Conservation (phyloP, 1,284 basidiomycete species). For the Cutaneotrichosporon sp. region DNA sequence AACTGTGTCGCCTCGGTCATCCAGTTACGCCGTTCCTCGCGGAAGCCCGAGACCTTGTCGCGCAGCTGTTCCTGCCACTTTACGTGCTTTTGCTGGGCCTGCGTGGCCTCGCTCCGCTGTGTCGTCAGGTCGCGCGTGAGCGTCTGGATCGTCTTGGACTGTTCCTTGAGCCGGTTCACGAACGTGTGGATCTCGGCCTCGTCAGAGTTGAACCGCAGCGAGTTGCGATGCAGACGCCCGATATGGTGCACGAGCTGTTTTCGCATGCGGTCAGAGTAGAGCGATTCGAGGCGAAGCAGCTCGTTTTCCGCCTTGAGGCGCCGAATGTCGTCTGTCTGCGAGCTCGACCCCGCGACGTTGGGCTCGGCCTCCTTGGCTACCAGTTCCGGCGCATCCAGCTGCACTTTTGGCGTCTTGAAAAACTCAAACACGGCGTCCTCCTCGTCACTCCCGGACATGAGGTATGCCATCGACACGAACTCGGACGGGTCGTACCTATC, state of each 20-base stretch:
- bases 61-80: slow-evolving; percentile 43
- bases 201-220: slow-evolving; percentile 40
- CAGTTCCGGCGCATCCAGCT: slow-evolving; percentile 2
- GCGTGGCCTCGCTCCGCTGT: slow-evolving; percentile 31
- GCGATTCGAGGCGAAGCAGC: slow-evolving; percentile 35
- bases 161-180: slow-evolving; percentile 42
- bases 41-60: slow-evolving; percentile 32
- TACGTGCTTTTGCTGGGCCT: slow-evolving; percentile 40
- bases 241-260: slow-evolving; percentile 42
- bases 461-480: slow-evolving; percentile 34
- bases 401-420: slow-evolving; percentile 15
- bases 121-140: slow-evolving; percentile 34
- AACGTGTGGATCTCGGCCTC: slow-evolving; percentile 45
- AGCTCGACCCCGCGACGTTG: not conserved
- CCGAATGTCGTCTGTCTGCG: slow-evolving; percentile 9
- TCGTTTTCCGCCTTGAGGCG: slow-evolving; percentile 28
- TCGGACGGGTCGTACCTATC: slow-evolving; percentile 40
- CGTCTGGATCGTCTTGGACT: slow-evolving; percentile 32
- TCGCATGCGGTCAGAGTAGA: slow-evolving; percentile 28
- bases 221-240: slow-evolving; percentile 37
- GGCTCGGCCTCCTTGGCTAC: slow-evolving; percentile 7
- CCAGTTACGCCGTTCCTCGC: slow-evolving; percentile 39
- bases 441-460: slow-evolving; percentile 34
- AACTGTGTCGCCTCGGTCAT: slow-evolving; percentile 33
- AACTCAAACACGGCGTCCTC: slow-evolving; percentile 24